phyloP scores from a whole-genome alignment of 2,329 filamentous ascomycete genomes.

The Nemania serpens region DNA sequence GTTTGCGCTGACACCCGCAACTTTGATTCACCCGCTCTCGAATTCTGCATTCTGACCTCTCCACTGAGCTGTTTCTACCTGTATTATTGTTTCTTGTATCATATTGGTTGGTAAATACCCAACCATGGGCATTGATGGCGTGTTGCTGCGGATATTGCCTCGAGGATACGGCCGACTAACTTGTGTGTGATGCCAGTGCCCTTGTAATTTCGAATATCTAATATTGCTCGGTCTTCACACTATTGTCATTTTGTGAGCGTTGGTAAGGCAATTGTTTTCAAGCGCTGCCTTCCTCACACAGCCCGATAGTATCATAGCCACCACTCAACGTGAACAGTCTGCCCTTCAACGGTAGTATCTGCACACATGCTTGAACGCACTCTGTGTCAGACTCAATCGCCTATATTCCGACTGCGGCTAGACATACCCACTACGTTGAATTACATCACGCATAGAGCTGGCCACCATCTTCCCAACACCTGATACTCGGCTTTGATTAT shows the following conservation, averaged over 20 bases:
- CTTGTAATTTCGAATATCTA: slow-evolving; percentile 43
- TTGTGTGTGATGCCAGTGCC: slow-evolving; percentile 32
- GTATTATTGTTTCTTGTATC: slow-evolving; percentile 44
- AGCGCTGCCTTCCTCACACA: slow-evolving; percentile 24
- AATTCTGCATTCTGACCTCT: slow-evolving; percentile 31
- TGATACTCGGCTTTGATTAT: slow-evolving; percentile 3
- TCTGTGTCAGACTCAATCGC: slow-evolving; percentile 30
- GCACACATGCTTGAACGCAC: slow-evolving; percentile 27
- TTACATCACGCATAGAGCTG: neutral
- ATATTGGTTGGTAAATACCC: slow-evolving; percentile 50
- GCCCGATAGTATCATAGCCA: slow-evolving; percentile 2
- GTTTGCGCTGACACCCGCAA: slow-evolving; percentile 20
- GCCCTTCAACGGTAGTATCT: slow-evolving; percentile 5
- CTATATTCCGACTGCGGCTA: slow-evolving; percentile 14
- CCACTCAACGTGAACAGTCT: slow-evolving; percentile 5
- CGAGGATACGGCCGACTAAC: slow-evolving; percentile 32
- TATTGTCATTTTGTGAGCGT: slow-evolving; percentile 21
- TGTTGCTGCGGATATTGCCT: slow-evolving; percentile 23
- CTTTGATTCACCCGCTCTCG: slow-evolving; percentile 22
- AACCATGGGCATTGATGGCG: slow-evolving; percentile 32
- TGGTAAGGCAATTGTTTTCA: slow-evolving; percentile 17
- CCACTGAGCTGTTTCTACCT: slow-evolving; percentile 38
- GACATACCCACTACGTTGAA: slow-evolving; percentile 7
- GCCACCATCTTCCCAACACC: neutral
- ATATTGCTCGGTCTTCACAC: slow-evolving; percentile 34